Percentiles rank a stretch among this genome's conserved stretches.
These are phyloP conservation scores for Bathelium albidoporum DNA, from an alignment of 495 filamentous ascomycete genomes.

Conservation along the genomic window DNA sequence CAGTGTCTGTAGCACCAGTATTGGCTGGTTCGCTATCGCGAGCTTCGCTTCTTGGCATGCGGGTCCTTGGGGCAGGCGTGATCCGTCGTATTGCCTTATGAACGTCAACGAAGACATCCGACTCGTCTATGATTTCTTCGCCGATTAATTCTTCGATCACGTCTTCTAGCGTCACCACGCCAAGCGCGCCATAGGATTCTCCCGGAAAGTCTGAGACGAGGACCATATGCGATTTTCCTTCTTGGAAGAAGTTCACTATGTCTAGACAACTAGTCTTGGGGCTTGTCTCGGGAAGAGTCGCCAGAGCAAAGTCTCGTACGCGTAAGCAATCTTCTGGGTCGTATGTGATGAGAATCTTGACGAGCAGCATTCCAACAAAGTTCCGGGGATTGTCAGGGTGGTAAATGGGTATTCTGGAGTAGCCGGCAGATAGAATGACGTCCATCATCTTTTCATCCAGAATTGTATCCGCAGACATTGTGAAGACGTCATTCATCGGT, in stretches of 20 bases:
- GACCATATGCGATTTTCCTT: constrained; percentile 98
- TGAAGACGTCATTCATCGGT: constrained; percentile 93
- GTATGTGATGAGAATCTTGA: constrained; percentile 98
- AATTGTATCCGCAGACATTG: constrained; percentile 83
- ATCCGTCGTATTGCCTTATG: constrained; percentile 88
- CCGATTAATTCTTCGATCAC: constrained; percentile 98
- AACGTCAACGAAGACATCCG: constrained; percentile 92
- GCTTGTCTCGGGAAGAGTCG: constrained; percentile 87
- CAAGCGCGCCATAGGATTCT: constrained; percentile 76
- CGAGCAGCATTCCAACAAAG: constrained; percentile 93
- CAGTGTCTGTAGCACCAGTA: constrained; percentile 8
- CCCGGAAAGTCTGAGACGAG: constrained; percentile 85
- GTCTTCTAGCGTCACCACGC: constrained; percentile 92
- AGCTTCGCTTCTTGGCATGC: constrained; percentile 49
- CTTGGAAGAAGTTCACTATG: constrained; percentile 98
- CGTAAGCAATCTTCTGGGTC: constrained; percentile 83
- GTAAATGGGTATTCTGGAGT: constrained; percentile 91
- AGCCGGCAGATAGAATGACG: constrained; percentile 79
- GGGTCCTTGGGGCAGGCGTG: constrained; percentile 52
- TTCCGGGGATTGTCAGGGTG: constrained; percentile 72
- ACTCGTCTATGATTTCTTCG: constrained; percentile 74
- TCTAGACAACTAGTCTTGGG: constrained; percentile 94
- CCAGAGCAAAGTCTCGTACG: constrained; percentile 82
- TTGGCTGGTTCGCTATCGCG: constrained; percentile 25
- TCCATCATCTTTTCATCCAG: constrained; percentile 91